These are phyloP conservation scores for Penicillium lividum DNA, from an alignment of 495 filamentous ascomycete species.

Conservation along the genomic window DNA sequence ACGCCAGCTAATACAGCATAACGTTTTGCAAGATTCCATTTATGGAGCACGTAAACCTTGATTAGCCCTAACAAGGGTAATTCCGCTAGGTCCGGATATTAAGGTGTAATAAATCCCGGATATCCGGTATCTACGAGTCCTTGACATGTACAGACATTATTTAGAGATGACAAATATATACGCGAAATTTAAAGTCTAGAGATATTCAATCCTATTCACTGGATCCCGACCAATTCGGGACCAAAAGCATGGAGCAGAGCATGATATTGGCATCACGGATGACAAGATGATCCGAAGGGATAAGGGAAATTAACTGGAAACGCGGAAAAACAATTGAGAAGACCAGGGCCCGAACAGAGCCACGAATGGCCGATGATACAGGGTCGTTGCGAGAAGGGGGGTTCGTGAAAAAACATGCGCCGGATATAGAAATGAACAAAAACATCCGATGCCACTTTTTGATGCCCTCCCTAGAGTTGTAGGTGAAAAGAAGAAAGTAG, in stretches of 20 bases:
- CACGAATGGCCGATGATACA: conserved; percentile 30
- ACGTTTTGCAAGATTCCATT: neutral
- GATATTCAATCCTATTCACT: conserved; percentile 20
- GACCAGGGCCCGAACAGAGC: conserved; percentile 16
- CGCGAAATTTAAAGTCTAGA: conserved; percentile 10
- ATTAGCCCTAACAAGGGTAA: neutral
- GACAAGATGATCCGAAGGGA: conserved; percentile 16
- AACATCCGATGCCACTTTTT: conserved; percentile 33
- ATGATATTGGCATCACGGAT: conserved; percentile 30
- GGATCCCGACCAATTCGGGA: conserved; percentile 14
- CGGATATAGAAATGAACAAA: conserved; percentile 26
- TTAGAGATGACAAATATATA: neutral
- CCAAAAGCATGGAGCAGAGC: conserved; percentile 12
- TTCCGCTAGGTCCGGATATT: neutral
- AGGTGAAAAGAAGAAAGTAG: conserved; percentile 24
- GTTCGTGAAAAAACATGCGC: conserved; percentile 33
- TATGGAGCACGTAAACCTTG: neutral
- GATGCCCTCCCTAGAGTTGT: conserved; percentile 23
- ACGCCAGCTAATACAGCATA: neutral
- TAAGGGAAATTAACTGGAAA: conserved; percentile 24
- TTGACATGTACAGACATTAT: neutral
- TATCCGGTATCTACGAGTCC: neutral
- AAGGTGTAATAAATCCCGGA: neutral
- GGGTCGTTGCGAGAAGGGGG: conserved; percentile 30
- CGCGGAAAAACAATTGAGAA: conserved; percentile 17